Evolutionary conservation across 225 moss, liverwort and hornwort species (phyloP), one percentile per base, ranked within the genome.

Genomic region (Marchantia polymorpha): DNA sequence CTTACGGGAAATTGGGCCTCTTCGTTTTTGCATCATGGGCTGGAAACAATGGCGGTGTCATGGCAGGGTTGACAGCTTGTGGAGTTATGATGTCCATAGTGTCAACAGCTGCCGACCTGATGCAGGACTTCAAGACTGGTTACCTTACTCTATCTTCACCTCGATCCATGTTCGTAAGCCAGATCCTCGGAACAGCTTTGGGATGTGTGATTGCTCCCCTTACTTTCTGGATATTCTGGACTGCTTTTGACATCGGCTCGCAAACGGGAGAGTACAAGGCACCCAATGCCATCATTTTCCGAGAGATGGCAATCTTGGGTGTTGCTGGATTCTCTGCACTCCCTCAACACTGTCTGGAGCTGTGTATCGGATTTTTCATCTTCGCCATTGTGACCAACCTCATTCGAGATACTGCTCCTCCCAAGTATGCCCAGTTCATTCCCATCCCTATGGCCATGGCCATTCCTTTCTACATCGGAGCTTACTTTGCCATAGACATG

Each of bases 391-490:
- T 73, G 14, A 87, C 91, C 63, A 93, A 93, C 86, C 0, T 94
- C 0, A 11, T 92, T 12, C 92, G 94, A 0, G 94, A 94, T 72
- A n/a, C 7, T 0, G 50, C 84, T 11, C 94, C 96, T 1, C 61
- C 69, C 66, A 88, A 82, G 27, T 68, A 86, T 12, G 16, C 88
- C 4, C 78, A 88, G 80, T 97, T 76, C 0, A 66, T 94, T 7
- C 96, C 96, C 9, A 91, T 94, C 29, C 94, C 96, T 19, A 97
- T 97, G 96, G 96, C 96, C 10, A 91, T 97, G 93, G 96, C 94
- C 46, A 93, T 94, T 66, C 96, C 94, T 0, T 97, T 97, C 64
- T 94, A 94, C 79, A 91, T 97, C 11, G 96, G 96, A 13, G 96
- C 92, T 15, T 90, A 89, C 86, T 97, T 94, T 74, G 91, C 96